Percentiles rank a stretch among this genome's conserved stretches.
Evolutionary conservation across 306 rosid species (phyloP).

Genomic region (Inga laurina): DNA sequence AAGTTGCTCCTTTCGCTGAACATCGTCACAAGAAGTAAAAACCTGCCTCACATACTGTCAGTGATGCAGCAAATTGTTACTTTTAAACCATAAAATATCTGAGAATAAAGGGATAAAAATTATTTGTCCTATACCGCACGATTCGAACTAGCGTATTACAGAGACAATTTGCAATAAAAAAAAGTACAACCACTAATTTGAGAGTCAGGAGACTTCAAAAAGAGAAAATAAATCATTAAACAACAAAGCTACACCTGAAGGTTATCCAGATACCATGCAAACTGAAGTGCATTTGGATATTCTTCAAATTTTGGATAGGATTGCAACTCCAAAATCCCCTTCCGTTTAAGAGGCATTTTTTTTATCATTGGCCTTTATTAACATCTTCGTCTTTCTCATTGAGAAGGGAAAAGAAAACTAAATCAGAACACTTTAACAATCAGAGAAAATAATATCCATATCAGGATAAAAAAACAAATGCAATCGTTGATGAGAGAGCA

Average conservation of each 20-base stretch:
- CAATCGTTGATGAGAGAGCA: no score
- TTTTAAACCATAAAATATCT: constrained; percentile 6
- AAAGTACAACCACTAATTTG: background rate
- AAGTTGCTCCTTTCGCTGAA: constrained; percentile 64
- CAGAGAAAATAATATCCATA: no score
- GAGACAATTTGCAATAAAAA: background rate
- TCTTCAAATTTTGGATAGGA: constrained; percentile 82
- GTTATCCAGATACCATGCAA: constrained; percentile 84
- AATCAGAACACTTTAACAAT: no score
- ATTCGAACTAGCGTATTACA: background rate
- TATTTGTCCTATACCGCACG: background rate
- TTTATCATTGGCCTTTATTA: no score
- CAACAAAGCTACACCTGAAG: constrained; percentile 55
- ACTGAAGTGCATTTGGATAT: constrained; percentile 86
- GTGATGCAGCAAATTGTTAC: constrained; percentile 40
- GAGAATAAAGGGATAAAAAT: constrained; percentile 11
- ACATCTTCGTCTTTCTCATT: no score
- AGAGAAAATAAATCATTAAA: background rate
- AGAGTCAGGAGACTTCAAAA: background rate
- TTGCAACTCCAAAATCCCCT: no score
- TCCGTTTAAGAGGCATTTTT: no score
- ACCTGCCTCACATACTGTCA: constrained; percentile 55
- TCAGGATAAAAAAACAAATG: no score
- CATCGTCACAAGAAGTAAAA: constrained; percentile 58
- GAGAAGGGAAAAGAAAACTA: no score